phyloP scores from a whole-genome alignment of 2,329 filamentous ascomycete species.

The Cladosporium halotolerans region DNA sequence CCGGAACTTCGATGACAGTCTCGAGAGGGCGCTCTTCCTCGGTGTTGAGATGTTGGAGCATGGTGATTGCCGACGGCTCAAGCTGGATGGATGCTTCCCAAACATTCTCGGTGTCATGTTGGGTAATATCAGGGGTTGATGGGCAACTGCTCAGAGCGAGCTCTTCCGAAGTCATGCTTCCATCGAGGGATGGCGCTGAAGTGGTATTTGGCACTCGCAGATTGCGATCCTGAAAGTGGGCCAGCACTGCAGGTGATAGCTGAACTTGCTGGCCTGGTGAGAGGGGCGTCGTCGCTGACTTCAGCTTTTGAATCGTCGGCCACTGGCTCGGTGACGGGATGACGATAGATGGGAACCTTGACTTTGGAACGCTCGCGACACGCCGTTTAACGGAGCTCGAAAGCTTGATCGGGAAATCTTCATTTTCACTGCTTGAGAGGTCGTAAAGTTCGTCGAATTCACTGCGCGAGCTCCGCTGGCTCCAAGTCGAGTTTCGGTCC shows the following conservation, averaged over 20 bases:
- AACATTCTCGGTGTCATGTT: constrained; percentile 50
- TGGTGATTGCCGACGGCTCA: constrained; percentile 73
- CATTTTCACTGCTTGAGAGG: constrained; percentile 70
- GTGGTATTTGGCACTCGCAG: constrained; percentile 67
- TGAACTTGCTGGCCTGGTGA: constrained; percentile 43
- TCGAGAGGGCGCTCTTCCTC: constrained; percentile 32
- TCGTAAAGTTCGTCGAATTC: constrained; percentile 87
- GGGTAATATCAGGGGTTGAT: constrained; percentile 65
- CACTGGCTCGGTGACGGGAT: constrained; percentile 54
- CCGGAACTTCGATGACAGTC: constrained; percentile 38
- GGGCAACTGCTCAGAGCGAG: constrained; percentile 77
- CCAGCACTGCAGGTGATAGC: constrained; percentile 48
- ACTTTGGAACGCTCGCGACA: constrained; percentile 25
- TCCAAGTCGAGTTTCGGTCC: constrained; percentile 46
- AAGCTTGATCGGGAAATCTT: constrained; percentile 47
- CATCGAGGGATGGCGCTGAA: constrained; percentile 81
- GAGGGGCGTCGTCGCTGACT: constrained; percentile 36
- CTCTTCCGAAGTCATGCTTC: constrained; percentile 82
- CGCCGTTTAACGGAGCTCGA: constrained; percentile 46
- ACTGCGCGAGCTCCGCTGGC: constrained; percentile 57
- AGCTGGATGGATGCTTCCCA: constrained; percentile 59
- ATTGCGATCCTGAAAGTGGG: constrained; percentile 55
- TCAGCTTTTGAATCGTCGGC: constrained; percentile 50
- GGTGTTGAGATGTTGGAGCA: constrained; percentile 66
- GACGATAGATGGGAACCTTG: constrained; percentile 51